Evolutionary conservation across 257 asterid species (phyloP), one percentile per base, ranked within the genome.

Genomic region (Leptodermis oblonga): DNA sequence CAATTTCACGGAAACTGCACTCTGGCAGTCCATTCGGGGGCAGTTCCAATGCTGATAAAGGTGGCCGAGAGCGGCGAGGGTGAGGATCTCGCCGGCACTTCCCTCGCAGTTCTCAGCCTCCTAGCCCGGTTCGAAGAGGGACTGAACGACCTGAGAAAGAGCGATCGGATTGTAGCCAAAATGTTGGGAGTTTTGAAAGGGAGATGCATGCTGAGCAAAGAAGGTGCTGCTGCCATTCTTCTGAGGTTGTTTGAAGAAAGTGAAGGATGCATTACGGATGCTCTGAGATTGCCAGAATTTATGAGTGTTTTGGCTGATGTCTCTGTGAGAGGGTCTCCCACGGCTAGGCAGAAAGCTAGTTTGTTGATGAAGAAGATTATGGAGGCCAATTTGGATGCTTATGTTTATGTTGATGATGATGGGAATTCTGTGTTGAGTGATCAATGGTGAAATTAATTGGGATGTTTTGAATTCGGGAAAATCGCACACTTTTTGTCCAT

Each of bases 1-100:
- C 96, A 85, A 67, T 88, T 88, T 73, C 97, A 88, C 4, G 96
- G 97, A 41, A 90, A 90, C 73, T 90, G 97, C 84, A 90, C 92
- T 9, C 7, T 88, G 73, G 96, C 96, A 0, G 95, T 90, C 10
- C 77, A 70, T 34, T 78, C 88, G 2, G 89, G 90, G 14, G 95
- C 86, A 3, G 82, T 90, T 39, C 86, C 85, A 0, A 82, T 77
- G 76, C 84, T 90, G 55, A 65, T 90, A 26, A 66, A 37, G 22
- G 45, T 81, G 23, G 87, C 74, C 1, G 82, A 85, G 81, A 74
- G 77, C 26, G 53, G 68, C 4, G 81, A 83, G 8, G 72, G 70
- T 0, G 92, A 85, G 77, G 97, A 88, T 67, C 90, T 85, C 8
- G 79, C 83, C 8, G 96, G 92, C 13, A 88, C 90, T 15, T 79